Percentiles rank a stretch among this genome's conserved stretches.
phyloP scores from a whole-genome alignment of 2,329 filamentous ascomycete species.

The Ceratocystis colombiana region DNA sequence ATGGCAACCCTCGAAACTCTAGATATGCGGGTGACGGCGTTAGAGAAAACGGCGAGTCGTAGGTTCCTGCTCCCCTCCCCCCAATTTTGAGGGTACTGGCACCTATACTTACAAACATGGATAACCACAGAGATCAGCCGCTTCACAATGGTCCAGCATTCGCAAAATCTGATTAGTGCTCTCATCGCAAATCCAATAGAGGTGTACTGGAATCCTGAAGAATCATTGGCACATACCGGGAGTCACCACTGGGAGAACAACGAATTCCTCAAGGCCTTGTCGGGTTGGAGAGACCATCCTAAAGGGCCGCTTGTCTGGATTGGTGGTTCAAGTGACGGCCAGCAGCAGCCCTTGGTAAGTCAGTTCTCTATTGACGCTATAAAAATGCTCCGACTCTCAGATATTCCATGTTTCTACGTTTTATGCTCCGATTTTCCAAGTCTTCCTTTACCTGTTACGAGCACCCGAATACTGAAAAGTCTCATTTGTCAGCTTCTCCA shows the following conservation, averaged over 20 bases:
- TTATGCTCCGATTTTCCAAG: conserved; percentile 19
- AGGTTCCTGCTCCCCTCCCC: background rate
- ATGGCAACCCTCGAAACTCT: conserved; percentile 21
- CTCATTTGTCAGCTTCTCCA: conserved; percentile 23
- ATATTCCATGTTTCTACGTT: conserved; percentile 21
- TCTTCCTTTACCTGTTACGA: conserved; percentile 18
- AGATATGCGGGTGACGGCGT: conserved; percentile 17
- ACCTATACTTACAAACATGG: background rate
- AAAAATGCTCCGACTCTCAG: conserved; percentile 16
- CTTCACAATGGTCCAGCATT: conserved; percentile 21
- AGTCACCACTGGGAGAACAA: conserved; percentile 24
- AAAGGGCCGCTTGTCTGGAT: conserved; percentile 23
- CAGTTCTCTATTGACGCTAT: conserved; percentile 23
- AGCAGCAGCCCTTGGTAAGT: conserved; percentile 20
- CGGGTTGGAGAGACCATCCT: conserved; percentile 17
- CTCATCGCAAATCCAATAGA: conserved; percentile 26
- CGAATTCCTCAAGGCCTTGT: conserved; percentile 20
- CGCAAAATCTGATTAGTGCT: conserved; percentile 16
- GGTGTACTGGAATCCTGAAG: conserved; percentile 30
- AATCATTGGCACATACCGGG: conserved; percentile 9
- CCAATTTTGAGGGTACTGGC: background rate
- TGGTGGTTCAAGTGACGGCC: conserved; percentile 13
- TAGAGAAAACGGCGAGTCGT: conserved; percentile 16
- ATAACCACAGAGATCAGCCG: conserved; percentile 19
- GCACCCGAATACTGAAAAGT: conserved; percentile 20